Percentiles rank a stretch among this genome's conserved stretches.
Evolutionary conservation across 192 early-diverging fungal genomes (phyloP).

Genomic region (Linderina pennispora): DNA sequence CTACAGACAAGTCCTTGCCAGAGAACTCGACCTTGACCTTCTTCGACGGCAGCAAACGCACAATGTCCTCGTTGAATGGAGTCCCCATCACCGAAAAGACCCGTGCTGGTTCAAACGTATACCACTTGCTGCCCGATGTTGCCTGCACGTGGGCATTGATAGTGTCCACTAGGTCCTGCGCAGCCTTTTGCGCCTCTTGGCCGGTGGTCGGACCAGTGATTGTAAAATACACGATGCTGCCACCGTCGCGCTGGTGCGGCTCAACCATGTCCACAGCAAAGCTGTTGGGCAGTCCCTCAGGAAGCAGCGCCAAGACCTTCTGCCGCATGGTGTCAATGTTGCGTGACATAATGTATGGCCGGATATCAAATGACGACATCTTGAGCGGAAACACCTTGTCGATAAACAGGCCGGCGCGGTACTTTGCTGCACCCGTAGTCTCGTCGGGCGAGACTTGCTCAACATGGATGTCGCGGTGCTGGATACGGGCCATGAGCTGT

Average conservation of each 20-base stretch:
- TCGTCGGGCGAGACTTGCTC: constrained; percentile 5
- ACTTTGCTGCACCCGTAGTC: constrained; percentile 3
- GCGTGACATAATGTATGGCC: constrained; percentile 34
- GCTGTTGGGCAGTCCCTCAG: constrained; percentile 21
- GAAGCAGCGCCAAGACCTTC: constrained; percentile 20
- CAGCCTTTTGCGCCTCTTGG: constrained; percentile 9
- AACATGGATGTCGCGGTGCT: constrained; percentile 15
- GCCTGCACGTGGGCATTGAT: constrained; percentile 49
- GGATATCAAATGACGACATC: constrained; percentile 35
- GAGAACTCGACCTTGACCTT: constrained; percentile 65
- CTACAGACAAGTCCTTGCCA: constrained; percentile 62
- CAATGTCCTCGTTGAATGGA: constrained; percentile 72
- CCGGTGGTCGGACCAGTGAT: constrained; percentile 2
- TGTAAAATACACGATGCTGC: constrained; percentile 41
- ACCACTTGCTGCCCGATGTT: constrained; percentile 55
- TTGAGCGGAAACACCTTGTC: constrained; percentile 48
- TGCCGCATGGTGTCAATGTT: constrained; percentile 20
- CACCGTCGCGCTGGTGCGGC: constrained; percentile 37
- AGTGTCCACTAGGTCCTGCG: constrained; percentile 14
- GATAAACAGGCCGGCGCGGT: constrained; percentile 39
- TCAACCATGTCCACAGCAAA: constrained; percentile 24
- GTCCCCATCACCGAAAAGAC: constrained; percentile 61
- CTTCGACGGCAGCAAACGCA: constrained; percentile 42
- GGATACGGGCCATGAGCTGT: not conserved
- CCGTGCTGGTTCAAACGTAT: constrained; percentile 57